Evolutionary conservation across 1,284 basidiomycete genomes (phyloP).

Genomic region (Gastroboletus turbinatus): DNA sequence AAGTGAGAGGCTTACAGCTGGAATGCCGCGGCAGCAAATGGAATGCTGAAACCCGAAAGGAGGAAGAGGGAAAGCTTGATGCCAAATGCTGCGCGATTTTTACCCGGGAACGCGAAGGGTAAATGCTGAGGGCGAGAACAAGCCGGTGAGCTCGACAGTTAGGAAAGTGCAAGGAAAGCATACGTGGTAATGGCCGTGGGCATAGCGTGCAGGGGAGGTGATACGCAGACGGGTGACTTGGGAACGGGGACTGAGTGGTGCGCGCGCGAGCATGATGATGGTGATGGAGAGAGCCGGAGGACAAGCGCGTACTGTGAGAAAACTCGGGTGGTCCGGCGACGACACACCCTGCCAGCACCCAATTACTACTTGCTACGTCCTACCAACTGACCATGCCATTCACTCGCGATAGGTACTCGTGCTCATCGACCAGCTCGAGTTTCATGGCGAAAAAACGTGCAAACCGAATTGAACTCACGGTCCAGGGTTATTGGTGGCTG

Average conservation of each 20-base stretch:
- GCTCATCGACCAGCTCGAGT: slow-evolving; percentile 1
- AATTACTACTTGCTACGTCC: background rate
- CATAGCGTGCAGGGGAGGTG: slow-evolving; percentile 32
- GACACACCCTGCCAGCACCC: background rate
- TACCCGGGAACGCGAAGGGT: slow-evolving; percentile 63
- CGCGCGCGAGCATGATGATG: slow-evolving; percentile 40
- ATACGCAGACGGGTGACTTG: slow-evolving; percentile 38
- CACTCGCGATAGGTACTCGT: background rate
- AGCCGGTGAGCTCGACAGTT: background rate
- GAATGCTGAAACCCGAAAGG: slow-evolving; percentile 60
- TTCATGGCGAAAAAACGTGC: background rate
- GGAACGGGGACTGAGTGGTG: slow-evolving; percentile 39
- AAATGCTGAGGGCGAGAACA: slow-evolving; percentile 51
- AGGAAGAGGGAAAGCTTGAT: slow-evolving; percentile 58
- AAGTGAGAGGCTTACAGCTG: slow-evolving; percentile 58
- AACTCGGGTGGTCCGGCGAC: background rate
- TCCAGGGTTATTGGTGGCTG: background rate
- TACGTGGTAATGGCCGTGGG: slow-evolving; percentile 63
- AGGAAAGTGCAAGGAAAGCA: slow-evolving; percentile 14
- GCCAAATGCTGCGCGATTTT: slow-evolving; percentile 53
- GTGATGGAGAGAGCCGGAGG: slow-evolving; percentile 19
- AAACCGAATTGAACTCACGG: background rate
- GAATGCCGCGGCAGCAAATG: slow-evolving; percentile 59
- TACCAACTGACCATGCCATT: background rate
- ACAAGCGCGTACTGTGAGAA: slow-evolving; percentile 21